phyloP scores from a whole-genome alignment of 1,139 yeast species.

The Yamadazyma kanchanaburiensis region DNA sequence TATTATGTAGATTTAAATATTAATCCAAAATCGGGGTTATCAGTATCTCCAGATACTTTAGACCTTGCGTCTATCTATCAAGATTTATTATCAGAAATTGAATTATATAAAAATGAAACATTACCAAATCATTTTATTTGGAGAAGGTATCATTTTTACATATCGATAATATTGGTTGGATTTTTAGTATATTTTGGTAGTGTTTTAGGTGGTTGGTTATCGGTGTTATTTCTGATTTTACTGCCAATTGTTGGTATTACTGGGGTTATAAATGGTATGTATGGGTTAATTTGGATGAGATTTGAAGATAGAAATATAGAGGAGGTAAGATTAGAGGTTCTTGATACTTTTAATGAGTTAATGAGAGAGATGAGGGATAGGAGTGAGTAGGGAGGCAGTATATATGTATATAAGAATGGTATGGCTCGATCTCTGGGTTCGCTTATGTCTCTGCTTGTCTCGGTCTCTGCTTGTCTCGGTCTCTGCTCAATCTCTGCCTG shows the following conservation, averaged over 20 bases:
- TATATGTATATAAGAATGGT: too few relatives aligned
- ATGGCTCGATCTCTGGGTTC: too few relatives aligned
- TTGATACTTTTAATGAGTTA: constrained; percentile 5
- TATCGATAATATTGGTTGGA: constrained; percentile 44
- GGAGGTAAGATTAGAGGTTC: constrained; percentile 63
- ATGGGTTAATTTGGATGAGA: constrained; percentile 74
- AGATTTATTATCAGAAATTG: constrained; percentile 56
- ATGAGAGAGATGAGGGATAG: too few relatives aligned
- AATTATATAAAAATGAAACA: constrained; percentile 52
- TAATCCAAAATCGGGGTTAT: constrained; percentile 3
- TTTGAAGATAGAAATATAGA: constrained; percentile 72
- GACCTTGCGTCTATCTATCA: constrained; percentile 36
- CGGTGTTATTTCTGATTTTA: constrained; percentile 47
- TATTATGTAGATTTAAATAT: constrained; percentile 54
- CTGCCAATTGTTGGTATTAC: constrained; percentile 54
- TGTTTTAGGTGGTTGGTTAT: constrained; percentile 4
- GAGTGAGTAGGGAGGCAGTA: too few relatives aligned
- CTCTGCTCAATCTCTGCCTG: too few relatives aligned
- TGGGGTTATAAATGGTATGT: constrained; percentile 73
- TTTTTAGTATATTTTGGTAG: constrained; percentile 52
- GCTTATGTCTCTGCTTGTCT: too few relatives aligned
- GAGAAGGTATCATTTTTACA: constrained; percentile 63
- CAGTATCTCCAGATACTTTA: constrained; percentile 12
- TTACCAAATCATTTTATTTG: constrained; percentile 58
- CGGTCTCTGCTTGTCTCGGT: too few relatives aligned